A percentile compares a stretch with the other conserved stretches of the same genome.
These are phyloP conservation scores for Somion occarium DNA, from an alignment of 1,284 basidiomycete genomes.

Conservation along the genomic window DNA sequence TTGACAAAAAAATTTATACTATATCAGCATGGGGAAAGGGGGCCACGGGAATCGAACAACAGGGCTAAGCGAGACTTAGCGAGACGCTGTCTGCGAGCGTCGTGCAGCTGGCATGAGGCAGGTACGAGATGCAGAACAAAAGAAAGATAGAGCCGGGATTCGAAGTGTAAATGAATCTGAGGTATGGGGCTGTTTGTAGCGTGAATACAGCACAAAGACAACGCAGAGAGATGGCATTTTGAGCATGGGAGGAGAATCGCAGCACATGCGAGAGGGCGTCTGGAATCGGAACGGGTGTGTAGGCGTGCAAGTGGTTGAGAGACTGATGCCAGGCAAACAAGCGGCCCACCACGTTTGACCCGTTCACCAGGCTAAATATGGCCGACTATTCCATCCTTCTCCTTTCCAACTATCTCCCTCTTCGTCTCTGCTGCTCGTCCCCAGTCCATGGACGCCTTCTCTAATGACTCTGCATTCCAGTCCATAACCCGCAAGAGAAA, in stretches of 20 bases:
- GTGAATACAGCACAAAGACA: too few species aligned
- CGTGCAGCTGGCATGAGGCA: neutral
- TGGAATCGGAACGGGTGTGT: neutral
- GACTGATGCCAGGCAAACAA: conserved; percentile 2
- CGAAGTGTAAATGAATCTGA: too few species aligned
- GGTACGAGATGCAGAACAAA: neutral
- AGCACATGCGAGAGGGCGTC: too few species aligned
- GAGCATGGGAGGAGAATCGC: too few species aligned
- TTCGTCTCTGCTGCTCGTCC: conserved; percentile 20
- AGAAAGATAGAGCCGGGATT: neutral
- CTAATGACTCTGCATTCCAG: conserved; percentile 39
- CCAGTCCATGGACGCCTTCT: conserved; percentile 47
- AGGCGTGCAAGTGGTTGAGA: neutral
- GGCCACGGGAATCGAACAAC: too few species aligned
- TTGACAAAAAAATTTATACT: too few species aligned
- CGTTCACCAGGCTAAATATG: conserved; percentile 29
- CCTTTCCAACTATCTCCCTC: conserved; percentile 25
- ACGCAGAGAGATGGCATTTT: too few species aligned
- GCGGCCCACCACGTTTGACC: conserved; percentile 23
- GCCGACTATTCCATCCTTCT: conserved; percentile 28
- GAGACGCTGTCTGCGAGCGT: neutral
- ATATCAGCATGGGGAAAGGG: too few species aligned
- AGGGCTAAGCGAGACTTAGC: neutral
- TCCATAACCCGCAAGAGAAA: conserved; percentile 49
- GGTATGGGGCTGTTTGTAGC: too few species aligned